Base-by-base conservation (phyloP, 2,329 filamentous ascomycete genomes). In the Penicillium sp. region DNA sequence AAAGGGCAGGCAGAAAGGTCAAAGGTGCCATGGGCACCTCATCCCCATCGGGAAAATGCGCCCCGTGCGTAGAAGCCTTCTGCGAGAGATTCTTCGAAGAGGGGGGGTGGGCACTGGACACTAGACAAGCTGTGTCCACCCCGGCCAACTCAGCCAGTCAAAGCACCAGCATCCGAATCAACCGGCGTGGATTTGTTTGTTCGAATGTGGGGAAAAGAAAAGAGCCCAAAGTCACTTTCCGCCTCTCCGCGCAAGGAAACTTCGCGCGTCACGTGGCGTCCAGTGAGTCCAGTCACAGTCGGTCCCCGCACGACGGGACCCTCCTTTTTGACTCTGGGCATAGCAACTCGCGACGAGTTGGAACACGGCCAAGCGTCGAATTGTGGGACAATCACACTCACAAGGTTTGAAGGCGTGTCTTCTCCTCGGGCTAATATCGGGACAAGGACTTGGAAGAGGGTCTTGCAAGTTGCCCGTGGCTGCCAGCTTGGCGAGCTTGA, bases 401-500 rank as follows among this genome's bases (percentile, higher is more conserved):
- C 15, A 62, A 58, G 60, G 60, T 58, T 58, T 54, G 40, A 22
- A 28, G 54, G 54, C 54, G 30, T 47, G 33, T 33, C 17, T 55
- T 53, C 33, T 50, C 24, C 35, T 56, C 61, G 61, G 61, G 42
- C 30, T 58, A 63, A 63, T 63, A 53, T 63, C 61, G 61, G 54
- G 40, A 26, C 47, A 58, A 54, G 15, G 38, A 1, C 58, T 58
- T 47, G 42, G 57, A 63, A 42, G 30, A 55, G 17, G 51, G 44
- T n/a, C 45, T 6, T 49, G n/a, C n/a, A n/a, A n/a, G n/a, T n/a
- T n/a, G 24, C 22, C 45, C 45, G 45, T 30, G 15, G 24, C 44
- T 19, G 10, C 45, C 44, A 28, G 45, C 15, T 49, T 49, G 45
- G 45, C 17, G 45, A 49, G 24, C 45, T 49, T n/a, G n/a, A n/a